A percentile compares a stretch with the other conserved stretches of the same genome.
Evolutionary conservation across 768 basidiomycete genomes (phyloP).

Genomic region (Lactarius deliciosus): DNA sequence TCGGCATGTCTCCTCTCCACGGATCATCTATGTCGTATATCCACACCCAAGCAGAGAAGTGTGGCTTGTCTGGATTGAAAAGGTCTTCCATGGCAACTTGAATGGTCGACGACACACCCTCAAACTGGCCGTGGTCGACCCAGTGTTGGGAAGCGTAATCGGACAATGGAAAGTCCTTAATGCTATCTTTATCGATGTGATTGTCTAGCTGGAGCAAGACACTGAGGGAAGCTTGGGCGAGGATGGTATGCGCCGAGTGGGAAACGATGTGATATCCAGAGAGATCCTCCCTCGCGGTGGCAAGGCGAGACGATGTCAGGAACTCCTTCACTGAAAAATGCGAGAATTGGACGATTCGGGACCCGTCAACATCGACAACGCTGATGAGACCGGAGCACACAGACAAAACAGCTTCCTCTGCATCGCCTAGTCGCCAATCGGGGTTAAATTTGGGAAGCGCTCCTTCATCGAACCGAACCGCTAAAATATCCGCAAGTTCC

Average conservation of each 20-base stretch:
- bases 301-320: slow-evolving; percentile 3
- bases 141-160: slow-evolving; percentile 6
- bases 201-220: slow-evolving; percentile 1
- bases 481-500: slow-evolving; percentile 14
- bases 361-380: not conserved
- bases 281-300: not conserved
- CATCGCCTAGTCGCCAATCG: slow-evolving; percentile 11
- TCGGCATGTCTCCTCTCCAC: not conserved
- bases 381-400: slow-evolving; percentile 6
- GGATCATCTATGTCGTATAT: not conserved
- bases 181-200: not conserved
- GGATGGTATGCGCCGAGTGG: not conserved
- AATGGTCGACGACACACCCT: not conserved
- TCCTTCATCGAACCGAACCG: not conserved
- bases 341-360: slow-evolving; percentile 5
- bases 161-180: not conserved
- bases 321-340: slow-evolving; percentile 21
- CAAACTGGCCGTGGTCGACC: not conserved
- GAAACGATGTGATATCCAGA: slow-evolving; percentile 1
- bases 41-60: slow-evolving; percentile 7
- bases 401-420: not conserved
- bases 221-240: not conserved
- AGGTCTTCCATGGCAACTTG: slow-evolving; percentile 7
- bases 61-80: not conserved
- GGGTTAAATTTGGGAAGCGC: not conserved